Conservation (phyloP, 176 grass and related monocot species). For the Oryza coarctata region DNA sequence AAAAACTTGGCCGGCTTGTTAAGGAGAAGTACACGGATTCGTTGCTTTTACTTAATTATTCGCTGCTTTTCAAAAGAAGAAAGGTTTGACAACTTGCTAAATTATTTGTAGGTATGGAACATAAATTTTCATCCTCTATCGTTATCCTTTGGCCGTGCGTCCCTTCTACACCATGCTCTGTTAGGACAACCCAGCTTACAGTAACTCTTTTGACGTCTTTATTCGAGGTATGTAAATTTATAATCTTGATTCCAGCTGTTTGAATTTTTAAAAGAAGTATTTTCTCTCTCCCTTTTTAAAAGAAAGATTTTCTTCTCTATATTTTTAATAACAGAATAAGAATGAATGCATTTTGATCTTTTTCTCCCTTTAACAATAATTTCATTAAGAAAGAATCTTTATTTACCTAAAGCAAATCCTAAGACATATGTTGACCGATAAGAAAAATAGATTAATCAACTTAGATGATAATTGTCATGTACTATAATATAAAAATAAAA, state of each 20-base stretch:
- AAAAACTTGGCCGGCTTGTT: conserved; percentile 85
- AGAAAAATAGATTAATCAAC: too few relatives aligned
- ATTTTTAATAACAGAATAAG: too few relatives aligned
- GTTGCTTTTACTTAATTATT: neutral
- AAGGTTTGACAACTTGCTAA: neutral
- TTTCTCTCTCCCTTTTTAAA: too few relatives aligned
- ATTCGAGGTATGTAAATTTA: conserved; percentile 62
- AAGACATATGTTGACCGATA: too few relatives aligned
- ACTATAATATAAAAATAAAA: too few relatives aligned
- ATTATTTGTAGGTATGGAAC: conserved; percentile 65
- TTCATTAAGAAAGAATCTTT: too few relatives aligned
- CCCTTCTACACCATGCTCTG: conserved; percentile 99
- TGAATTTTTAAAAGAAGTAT: too few relatives aligned
- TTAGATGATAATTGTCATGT: too few relatives aligned
- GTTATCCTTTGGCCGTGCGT: conserved; percentile 86
- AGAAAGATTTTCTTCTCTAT: too few relatives aligned
- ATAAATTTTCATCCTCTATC: conserved; percentile 86
- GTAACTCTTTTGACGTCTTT: conserved; percentile 96
- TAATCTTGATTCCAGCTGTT: neutral
- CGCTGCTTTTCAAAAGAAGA: neutral
- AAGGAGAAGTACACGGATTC: conserved; percentile 63
- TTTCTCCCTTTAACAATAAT: too few relatives aligned
- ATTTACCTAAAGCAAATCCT: too few relatives aligned
- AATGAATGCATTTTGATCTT: too few relatives aligned
- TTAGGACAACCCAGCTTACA: conserved; percentile 71